A percentile compares a stretch with the other conserved stretches of the same genome.
Conservation (phyloP, 164 flowering plant species). For the Macadamia integrifolia region DNA sequence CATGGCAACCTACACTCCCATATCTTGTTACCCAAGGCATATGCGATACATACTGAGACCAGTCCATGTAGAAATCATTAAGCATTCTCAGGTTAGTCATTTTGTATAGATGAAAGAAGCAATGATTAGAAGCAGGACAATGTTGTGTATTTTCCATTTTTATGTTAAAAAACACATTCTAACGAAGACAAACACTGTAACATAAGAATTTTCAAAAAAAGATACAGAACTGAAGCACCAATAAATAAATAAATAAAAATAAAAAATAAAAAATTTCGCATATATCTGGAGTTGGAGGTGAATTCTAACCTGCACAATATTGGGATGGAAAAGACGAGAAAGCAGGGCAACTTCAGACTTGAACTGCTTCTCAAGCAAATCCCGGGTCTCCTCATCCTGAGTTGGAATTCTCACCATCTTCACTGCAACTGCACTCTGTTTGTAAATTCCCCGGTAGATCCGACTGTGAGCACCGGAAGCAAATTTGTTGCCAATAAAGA, state of each 20-base stretch:
- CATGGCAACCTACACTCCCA: no score
- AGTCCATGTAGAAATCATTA: not conserved
- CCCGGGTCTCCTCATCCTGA: slow-evolving; percentile 64
- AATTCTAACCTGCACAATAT: slow-evolving; percentile 71
- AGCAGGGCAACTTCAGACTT: slow-evolving; percentile 85
- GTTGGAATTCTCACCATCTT: slow-evolving; percentile 87
- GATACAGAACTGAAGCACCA: no score
- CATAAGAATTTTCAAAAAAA: not conserved
- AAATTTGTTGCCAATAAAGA: slow-evolving; percentile 92
- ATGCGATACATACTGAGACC: no score
- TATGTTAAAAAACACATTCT: no score
- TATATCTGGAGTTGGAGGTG: not conserved
- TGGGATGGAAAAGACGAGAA: slow-evolving; percentile 83
- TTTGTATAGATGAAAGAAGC: not conserved
- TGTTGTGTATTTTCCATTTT: no score
- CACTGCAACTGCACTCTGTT: slow-evolving; percentile 95
- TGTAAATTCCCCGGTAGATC: slow-evolving; percentile 89
- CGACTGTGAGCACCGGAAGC: slow-evolving; percentile 95
- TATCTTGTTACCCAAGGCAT: no score
- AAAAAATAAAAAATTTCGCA: not conserved
- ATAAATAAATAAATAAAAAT: no score
- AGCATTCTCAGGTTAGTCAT: not conserved
- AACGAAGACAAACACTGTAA: not conserved
- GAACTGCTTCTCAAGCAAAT: slow-evolving; percentile 71
- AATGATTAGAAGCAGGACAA: no score